phyloP scores from a whole-genome alignment of 768 basidiomycete genomes.

The Paxillus involutus region DNA sequence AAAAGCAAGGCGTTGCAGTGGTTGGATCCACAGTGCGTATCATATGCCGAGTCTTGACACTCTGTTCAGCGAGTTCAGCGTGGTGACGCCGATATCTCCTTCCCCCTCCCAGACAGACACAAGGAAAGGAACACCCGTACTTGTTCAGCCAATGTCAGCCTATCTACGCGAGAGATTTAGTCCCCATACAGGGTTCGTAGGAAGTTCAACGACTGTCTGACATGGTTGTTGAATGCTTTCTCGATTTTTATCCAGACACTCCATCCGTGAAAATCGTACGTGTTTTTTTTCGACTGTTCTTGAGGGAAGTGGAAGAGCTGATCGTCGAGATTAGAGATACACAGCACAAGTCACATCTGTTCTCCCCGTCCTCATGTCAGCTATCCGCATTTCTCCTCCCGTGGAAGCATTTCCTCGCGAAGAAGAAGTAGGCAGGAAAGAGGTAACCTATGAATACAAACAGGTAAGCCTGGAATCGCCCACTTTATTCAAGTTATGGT shows the following conservation, averaged over 20 bases:
- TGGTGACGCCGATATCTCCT: background rate
- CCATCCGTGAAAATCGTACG: conserved; percentile 83
- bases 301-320: background rate
- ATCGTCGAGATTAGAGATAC: conserved; percentile 55
- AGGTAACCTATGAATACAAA: conserved; percentile 69
- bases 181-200: conserved; percentile 69
- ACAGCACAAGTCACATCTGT: conserved; percentile 68
- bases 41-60: background rate
- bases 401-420: conserved; percentile 67
- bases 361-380: conserved; percentile 86
- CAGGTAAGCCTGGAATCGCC: conserved; percentile 51
- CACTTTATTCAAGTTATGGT: background rate
- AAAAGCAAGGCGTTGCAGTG: conserved; percentile 82
- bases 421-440: conserved; percentile 66
- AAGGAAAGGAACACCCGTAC: conserved; percentile 83
- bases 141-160: conserved; percentile 96
- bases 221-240: background rate
- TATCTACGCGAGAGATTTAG: conserved; percentile 79
- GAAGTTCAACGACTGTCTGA: background rate
- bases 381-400: conserved; percentile 73
- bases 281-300: conserved; percentile 1
- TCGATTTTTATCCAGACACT: conserved; percentile 50
- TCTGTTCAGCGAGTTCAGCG: background rate
- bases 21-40: conserved; percentile 70
- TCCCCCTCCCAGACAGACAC: conserved; percentile 64